Conservation (phyloP, 495 filamentous ascomycete genomes). For the Neurospora sp. region DNA sequence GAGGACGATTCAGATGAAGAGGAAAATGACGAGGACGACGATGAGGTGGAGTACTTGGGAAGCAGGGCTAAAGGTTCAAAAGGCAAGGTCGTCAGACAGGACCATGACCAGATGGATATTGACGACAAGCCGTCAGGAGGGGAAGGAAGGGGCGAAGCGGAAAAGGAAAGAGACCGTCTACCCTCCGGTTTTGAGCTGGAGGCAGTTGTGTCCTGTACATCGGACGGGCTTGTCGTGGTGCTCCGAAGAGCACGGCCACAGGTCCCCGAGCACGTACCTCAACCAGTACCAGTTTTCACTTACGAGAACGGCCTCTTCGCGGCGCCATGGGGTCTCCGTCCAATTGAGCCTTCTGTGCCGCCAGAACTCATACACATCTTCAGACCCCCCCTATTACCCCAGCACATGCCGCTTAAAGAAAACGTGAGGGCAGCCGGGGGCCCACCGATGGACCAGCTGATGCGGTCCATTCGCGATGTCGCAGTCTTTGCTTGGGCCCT, state of each 20-base stretch:
- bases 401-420: constrained; percentile 35
- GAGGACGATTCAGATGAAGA: constrained; percentile 20
- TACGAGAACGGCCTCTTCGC: constrained; percentile 64
- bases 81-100: constrained; percentile 6
- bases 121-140: constrained; percentile 10
- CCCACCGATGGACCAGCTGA: constrained; percentile 50
- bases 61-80: constrained; percentile 14
- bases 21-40: constrained; percentile 9
- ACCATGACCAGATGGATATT: constrained; percentile 24
- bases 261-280: constrained; percentile 46
- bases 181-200: constrained; percentile 53
- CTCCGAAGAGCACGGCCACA: constrained; percentile 64
- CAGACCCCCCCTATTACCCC: constrained; percentile 30
- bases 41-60: background rate
- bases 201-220: constrained; percentile 83
- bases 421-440: constrained; percentile 37
- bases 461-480: constrained; percentile 73
- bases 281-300: constrained; percentile 34
- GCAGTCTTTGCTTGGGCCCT: constrained; percentile 78
- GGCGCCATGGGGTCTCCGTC: constrained; percentile 64
- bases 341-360: constrained; percentile 35
- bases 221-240: constrained; percentile 78
- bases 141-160: background rate
- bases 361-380: constrained; percentile 33
- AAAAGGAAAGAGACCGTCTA: background rate